phyloP scores from a whole-genome alignment of 2,329 filamentous ascomycete species.

The Stromatinia cepivora region DNA sequence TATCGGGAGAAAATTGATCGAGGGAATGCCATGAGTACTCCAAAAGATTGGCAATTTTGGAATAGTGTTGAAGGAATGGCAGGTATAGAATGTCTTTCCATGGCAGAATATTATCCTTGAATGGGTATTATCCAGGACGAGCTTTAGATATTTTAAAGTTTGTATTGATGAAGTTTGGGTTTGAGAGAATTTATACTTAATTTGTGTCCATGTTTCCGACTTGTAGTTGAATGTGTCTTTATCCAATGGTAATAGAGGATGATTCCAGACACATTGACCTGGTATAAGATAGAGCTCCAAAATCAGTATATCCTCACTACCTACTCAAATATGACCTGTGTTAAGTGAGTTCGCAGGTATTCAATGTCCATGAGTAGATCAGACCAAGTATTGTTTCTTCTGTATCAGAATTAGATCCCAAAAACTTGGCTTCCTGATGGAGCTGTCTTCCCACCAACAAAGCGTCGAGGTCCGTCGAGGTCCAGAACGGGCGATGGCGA shows the following conservation, averaged over 20 bases:
- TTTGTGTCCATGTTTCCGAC: not conserved
- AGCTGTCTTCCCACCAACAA: not conserved
- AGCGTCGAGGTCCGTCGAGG: not conserved
- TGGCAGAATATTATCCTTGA: conserved; percentile 36
- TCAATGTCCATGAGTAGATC: not conserved
- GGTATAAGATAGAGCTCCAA: not conserved
- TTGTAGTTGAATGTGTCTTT: not conserved
- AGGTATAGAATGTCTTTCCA: conserved; percentile 35
- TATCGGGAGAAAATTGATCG: conserved; percentile 39
- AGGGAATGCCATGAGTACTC: conserved; percentile 36
- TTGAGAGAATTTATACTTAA: not conserved
- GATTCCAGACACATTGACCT: not conserved
- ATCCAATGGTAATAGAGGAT: not conserved
- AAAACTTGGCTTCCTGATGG: not conserved
- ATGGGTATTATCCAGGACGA: not conserved
- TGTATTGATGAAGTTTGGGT: not conserved
- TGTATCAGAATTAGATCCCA: not conserved
- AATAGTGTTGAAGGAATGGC: conserved; percentile 36
- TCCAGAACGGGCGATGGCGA: conserved; percentile 6
- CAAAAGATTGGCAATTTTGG: conserved; percentile 38
- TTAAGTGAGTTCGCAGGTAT: not conserved
- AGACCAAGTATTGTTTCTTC: not conserved
- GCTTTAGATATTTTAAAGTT: not conserved
- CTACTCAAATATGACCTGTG: not conserved
- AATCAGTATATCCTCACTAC: not conserved